These are phyloP conservation scores for Neurospora terricola DNA, from an alignment of 495 filamentous ascomycete species.

Conservation along the genomic window DNA sequence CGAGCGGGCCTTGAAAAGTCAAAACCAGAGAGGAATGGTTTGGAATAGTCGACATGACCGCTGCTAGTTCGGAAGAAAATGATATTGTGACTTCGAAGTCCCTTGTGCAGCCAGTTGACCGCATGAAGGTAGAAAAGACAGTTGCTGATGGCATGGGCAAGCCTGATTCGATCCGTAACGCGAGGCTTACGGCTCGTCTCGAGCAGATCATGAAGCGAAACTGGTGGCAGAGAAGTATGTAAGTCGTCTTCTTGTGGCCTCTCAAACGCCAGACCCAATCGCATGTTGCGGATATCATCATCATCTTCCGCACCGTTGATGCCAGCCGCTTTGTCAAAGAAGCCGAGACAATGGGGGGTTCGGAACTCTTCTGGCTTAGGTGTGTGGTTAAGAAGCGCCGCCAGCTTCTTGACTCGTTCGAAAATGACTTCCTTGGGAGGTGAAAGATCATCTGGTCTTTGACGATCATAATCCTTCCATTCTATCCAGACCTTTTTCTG, in stretches of 20 bases:
- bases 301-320: constrained; percentile 13
- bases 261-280: constrained; percentile 30
- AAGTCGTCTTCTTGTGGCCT: constrained; percentile 20
- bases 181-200: constrained; percentile 15
- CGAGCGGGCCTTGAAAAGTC: constrained; percentile 45
- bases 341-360: constrained; percentile 35
- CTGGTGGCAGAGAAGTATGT: constrained; percentile 19
- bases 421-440: constrained; percentile 26
- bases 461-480: constrained; percentile 37
- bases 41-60: constrained; percentile 19
- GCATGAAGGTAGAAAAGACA: constrained; percentile 39
- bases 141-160: constrained; percentile 30
- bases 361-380: constrained; percentile 34
- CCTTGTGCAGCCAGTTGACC: constrained; percentile 54
- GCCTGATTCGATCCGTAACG: constrained; percentile 26
- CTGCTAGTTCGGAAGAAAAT: constrained; percentile 35
- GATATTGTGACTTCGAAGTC: constrained; percentile 45
- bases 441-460: constrained; percentile 19
- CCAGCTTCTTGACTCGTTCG: constrained; percentile 28
- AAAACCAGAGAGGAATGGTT: constrained; percentile 43
- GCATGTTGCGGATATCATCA: constrained; percentile 24
- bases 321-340: constrained; percentile 28
- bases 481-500: constrained; percentile 34
- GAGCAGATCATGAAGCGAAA: constrained; percentile 26
- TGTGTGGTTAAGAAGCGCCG: constrained; percentile 29